Base-by-base conservation (phyloP, 768 basidiomycete genomes). In the Boletus rubroflammeus region DNA sequence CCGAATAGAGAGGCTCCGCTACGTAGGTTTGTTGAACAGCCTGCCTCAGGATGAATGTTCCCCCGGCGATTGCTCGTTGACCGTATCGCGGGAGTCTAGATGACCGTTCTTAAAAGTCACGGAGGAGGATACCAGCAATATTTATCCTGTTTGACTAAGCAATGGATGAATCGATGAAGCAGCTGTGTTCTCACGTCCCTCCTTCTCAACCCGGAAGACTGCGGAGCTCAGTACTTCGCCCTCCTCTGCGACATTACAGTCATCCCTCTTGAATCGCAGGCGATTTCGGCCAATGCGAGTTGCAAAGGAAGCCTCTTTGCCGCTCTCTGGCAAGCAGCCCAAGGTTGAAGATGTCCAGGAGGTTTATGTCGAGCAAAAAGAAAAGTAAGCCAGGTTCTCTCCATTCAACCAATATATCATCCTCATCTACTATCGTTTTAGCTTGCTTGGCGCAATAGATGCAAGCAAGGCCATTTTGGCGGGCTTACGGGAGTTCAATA, bases 401-500 rank as follows among this genome's bases (percentile, higher is more conserved):
- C 21, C 15, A 1, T 17, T 14, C 38, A 3, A 7, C 10, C 6
- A 5, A 7, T 5, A 6, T 9, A 32, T n/a, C 47, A 31, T 32
- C 28, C 50, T 53, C 47, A 53, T 29, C 29, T 17, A 4, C 51
- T 25, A n/a, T 53, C n/a, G 7, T 36, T 38, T 32, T 26, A 62
- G 64, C 26, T 77, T 97, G 53, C 79, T 91, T 29, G 76, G 75
- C 47, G 93, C 89, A n/a, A 82, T 97, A 59, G 83, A 87, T 62
- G 76, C 81, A 0, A 84, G 93, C 35, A 81, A 83, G 62, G 62
- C 73, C 11, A 80, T 98, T 42, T 75, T 97, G 36, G 72, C 71
- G 46, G 87, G 87, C 62, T 72, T 98, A 21, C 81, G 82, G 46
- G 74, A 76, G 47, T 97, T 96, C 77, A 97, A 90, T 75, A 85